Evolutionary conservation across 2,329 filamentous ascomycete species (phyloP).

Genomic region (Fusarium veterinarium): DNA sequence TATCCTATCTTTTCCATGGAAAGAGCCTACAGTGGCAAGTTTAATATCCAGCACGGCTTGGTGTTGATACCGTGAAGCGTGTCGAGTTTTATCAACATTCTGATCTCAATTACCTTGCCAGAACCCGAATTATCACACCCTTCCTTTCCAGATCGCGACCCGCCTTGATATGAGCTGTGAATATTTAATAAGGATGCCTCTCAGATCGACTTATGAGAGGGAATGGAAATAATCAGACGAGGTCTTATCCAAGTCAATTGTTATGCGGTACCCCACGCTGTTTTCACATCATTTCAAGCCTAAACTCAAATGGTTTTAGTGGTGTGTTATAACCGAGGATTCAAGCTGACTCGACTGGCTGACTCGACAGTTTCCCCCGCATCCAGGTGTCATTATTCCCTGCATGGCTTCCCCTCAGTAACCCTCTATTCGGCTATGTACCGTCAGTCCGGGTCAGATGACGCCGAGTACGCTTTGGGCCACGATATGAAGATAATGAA

Average conservation of each 20-base stretch:
- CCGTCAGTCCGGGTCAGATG: not conserved
- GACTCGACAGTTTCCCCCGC: not conserved
- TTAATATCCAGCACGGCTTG: not conserved
- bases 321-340: not conserved
- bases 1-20: not conserved
- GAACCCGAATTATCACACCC: accelerated
- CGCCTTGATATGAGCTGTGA: accelerated
- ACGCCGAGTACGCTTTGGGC: accelerated
- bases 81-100: accelerated
- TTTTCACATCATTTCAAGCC: not conserved
- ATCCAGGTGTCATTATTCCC: not conserved
- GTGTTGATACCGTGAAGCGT: not conserved
- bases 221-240: not conserved
- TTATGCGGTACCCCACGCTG: not conserved
- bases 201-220: accelerated
- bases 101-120: not conserved
- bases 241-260: not conserved
- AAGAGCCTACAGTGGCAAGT: not conserved
- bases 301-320: not conserved
- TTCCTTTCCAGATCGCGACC: accelerated
- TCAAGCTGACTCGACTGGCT: conserved; percentile 5
- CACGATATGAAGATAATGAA: not conserved
- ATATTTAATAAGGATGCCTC: accelerated
- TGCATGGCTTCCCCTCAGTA: not conserved
- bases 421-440: not conserved